Evolutionary conservation across 441 rosid genomes (phyloP).

Genomic region (Erodium texanum): DNA sequence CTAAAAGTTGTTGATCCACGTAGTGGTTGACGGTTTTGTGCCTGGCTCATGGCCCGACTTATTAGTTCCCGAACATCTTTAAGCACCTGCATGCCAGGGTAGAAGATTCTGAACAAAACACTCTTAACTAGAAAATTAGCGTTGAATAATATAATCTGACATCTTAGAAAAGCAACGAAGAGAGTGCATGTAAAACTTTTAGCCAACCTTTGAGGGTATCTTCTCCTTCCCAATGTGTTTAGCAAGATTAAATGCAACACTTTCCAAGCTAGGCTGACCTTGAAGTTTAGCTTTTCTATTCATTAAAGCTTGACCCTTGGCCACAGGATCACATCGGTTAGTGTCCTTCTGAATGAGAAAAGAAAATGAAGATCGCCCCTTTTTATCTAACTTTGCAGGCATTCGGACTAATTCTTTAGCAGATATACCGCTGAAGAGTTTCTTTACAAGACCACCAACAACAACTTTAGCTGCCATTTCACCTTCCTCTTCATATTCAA

Average conservation of each 20-base stretch:
- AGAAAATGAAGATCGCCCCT: slow-evolving; percentile 51
- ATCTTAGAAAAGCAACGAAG: neutral
- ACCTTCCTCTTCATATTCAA: slow-evolving; percentile 46
- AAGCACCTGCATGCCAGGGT: slow-evolving; percentile 47
- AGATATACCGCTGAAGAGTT: slow-evolving; percentile 44
- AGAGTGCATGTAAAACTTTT: slow-evolving; percentile 4
- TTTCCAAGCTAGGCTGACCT: slow-evolving; percentile 54
- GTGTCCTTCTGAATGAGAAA: slow-evolving; percentile 61
- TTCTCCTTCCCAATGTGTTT: slow-evolving; percentile 72
- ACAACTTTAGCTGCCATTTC: slow-evolving; percentile 74
- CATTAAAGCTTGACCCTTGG: slow-evolving; percentile 36
- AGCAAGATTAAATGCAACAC: slow-evolving; percentile 69
- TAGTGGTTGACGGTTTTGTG: slow-evolving; percentile 60
- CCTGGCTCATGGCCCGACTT: slow-evolving; percentile 64
- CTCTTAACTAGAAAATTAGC: neutral
- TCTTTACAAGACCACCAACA: slow-evolving; percentile 60
- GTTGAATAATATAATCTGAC: neutral
- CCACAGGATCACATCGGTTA: slow-evolving; percentile 29
- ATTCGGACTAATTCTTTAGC: slow-evolving; percentile 50
- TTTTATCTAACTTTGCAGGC: slow-evolving; percentile 68
- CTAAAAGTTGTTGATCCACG: slow-evolving; percentile 76
- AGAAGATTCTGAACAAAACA: slow-evolving; percentile 18
- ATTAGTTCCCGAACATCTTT: slow-evolving; percentile 77
- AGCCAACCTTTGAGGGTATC: slow-evolving; percentile 77
- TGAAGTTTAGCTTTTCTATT: slow-evolving; percentile 49